Evolutionary conservation across 176 grass and related monocot genomes (phyloP).

Genomic region (Poa annua): DNA sequence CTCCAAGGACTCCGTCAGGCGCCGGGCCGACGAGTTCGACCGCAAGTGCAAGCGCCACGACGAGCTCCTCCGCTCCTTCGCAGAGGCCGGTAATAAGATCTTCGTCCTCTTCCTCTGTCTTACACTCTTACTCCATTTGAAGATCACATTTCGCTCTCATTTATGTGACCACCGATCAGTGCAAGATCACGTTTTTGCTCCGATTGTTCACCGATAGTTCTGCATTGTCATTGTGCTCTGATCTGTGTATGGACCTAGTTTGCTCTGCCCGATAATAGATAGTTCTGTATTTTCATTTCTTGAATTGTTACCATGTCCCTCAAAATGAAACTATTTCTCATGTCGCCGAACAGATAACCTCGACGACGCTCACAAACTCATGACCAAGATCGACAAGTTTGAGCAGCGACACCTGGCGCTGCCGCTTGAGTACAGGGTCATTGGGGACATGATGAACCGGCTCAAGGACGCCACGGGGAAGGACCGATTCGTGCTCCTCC

Average conservation of each 20-base stretch:
- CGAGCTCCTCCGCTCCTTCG: slow-evolving; percentile 70
- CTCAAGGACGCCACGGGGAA: slow-evolving; percentile 79
- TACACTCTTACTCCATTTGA: background rate
- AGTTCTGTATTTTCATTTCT: background rate
- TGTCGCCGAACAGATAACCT: slow-evolving; percentile 59
- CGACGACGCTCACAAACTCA: slow-evolving; percentile 85
- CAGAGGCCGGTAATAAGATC: slow-evolving; percentile 59
- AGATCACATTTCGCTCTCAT: background rate
- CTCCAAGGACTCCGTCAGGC: slow-evolving; percentile 51
- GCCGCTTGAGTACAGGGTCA: slow-evolving; percentile 89
- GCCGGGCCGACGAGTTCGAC: slow-evolving; percentile 70
- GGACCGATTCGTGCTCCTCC: slow-evolving; percentile 83
- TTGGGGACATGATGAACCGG: slow-evolving; percentile 85
- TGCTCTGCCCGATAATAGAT: background rate
- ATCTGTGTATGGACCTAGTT: no score
- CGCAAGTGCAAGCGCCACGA: slow-evolving; percentile 78
- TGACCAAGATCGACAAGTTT: slow-evolving; percentile 81
- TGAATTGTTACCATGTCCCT: background rate
- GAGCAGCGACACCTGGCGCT: slow-evolving; percentile 80
- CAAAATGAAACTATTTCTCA: background rate
- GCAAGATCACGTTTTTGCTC: background rate
- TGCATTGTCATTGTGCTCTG: no score
- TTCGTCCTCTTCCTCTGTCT: background rate
- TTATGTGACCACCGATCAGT: no score
- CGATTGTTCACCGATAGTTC: no score